Evolutionary conservation across 257 asterid genomes (phyloP).

Genomic region (Scutellaria baicalensis): DNA sequence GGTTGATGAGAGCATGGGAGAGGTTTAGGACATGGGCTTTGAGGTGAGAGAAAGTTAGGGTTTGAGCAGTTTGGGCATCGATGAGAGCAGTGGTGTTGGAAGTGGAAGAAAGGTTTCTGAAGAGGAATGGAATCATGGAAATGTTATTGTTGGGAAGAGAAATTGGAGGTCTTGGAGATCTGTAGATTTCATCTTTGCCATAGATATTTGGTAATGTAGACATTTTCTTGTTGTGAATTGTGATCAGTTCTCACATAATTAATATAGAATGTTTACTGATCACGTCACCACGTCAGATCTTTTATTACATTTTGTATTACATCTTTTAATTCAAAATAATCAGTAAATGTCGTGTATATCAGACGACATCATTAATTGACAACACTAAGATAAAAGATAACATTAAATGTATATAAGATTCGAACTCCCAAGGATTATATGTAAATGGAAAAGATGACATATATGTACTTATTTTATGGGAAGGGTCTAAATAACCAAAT

Average conservation of each 20-base stretch:
- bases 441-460: too few species aligned
- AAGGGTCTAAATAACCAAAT: neutral
- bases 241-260: too few species aligned
- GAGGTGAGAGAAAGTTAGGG: slow-evolving; percentile 20
- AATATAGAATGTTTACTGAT: too few species aligned
- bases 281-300: too few species aligned
- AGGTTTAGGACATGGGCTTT: slow-evolving; percentile 10
- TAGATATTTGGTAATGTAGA: neutral
- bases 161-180: slow-evolving; percentile 30
- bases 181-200: slow-evolving; percentile 23
- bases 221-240: neutral
- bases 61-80: slow-evolving; percentile 22
- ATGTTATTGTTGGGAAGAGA: slow-evolving; percentile 22
- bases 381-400: too few species aligned
- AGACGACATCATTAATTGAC: too few species aligned
- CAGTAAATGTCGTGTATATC: too few species aligned
- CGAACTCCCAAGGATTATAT: too few species aligned
- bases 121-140: slow-evolving; percentile 23
- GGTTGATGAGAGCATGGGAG: slow-evolving; percentile 18
- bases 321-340: too few species aligned
- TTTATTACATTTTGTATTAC: too few species aligned
- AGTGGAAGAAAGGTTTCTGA: slow-evolving; percentile 14
- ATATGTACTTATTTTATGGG: too few species aligned
- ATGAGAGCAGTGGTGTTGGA: slow-evolving; percentile 25
- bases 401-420: too few species aligned